Percentiles rank a stretch among this genome's conserved stretches.
Conservation (phyloP, 2,329 filamentous ascomycete genomes). For the Plenodomus lindquistii region DNA sequence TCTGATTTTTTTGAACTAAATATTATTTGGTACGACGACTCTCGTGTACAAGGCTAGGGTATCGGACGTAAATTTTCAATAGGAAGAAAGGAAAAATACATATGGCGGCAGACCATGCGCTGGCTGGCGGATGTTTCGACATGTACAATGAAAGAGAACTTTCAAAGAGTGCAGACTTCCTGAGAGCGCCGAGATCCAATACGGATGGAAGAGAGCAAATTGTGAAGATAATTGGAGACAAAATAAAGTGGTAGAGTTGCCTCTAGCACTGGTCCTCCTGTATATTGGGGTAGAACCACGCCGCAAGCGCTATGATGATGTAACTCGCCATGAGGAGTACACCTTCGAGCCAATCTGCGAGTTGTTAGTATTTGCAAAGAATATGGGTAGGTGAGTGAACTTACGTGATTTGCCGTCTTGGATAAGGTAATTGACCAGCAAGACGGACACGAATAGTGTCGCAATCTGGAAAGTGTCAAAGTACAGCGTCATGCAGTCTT, state of each 20-base stretch:
- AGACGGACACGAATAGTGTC: constrained; percentile 60
- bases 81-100: background rate
- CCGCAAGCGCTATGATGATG: constrained; percentile 64
- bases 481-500: constrained; percentile 71
- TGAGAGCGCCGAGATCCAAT: background rate
- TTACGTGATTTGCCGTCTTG: constrained; percentile 60
- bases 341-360: constrained; percentile 61
- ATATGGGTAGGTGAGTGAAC: constrained; percentile 4
- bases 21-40: background rate
- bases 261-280: constrained; percentile 21
- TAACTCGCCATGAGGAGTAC: constrained; percentile 64
- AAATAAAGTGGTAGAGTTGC: background rate
- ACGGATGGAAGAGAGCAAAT: background rate
- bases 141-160: background rate
- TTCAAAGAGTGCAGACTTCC: background rate
- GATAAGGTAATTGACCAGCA: constrained; percentile 66
- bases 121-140: background rate
- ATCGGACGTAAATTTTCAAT: background rate
- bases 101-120: background rate
- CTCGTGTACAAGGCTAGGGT: background rate
- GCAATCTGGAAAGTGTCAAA: constrained; percentile 89
- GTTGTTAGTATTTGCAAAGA: constrained; percentile 18
- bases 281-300: constrained; percentile 54
- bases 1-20: background rate
- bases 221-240: background rate